Conservation (phyloP, 768 basidiomycete genomes). For the Lentinus brumalis region DNA sequence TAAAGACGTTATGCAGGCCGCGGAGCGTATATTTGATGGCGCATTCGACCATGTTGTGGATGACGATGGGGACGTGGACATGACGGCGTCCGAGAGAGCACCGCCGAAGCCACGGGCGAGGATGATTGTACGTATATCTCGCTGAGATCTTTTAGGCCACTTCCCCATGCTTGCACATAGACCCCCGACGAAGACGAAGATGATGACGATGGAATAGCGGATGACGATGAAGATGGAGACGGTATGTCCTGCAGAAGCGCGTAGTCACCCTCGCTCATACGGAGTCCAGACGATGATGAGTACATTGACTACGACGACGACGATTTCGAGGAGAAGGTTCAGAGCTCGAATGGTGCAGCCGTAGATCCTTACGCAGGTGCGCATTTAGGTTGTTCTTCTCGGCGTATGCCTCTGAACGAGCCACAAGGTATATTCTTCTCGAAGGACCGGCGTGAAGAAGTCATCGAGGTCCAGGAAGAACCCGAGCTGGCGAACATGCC, state of each 20-base stretch:
- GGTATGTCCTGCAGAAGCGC: constrained; percentile 29
- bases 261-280: neutral
- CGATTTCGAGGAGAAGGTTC: constrained; percentile 58
- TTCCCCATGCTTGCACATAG: constrained; percentile 33
- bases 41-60: constrained; percentile 75
- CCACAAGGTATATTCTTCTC: constrained; percentile 87
- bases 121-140: constrained; percentile 28
- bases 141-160: neutral
- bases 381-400: neutral
- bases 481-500: constrained; percentile 52
- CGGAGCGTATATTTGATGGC: constrained; percentile 83
- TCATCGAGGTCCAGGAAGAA: constrained; percentile 88
- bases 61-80: constrained; percentile 42
- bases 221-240: constrained; percentile 55
- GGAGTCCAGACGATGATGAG: constrained; percentile 43
- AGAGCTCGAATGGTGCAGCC: constrained; percentile 45
- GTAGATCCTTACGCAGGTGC: constrained; percentile 90
- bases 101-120: constrained; percentile 19
- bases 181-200: constrained; percentile 59
- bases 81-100: constrained; percentile 17
- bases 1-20: constrained; percentile 91
- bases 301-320: constrained; percentile 86
- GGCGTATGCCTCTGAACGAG: constrained; percentile 6
- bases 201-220: constrained; percentile 53
- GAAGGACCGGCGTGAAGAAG: constrained; percentile 88